Evolutionary conservation across 441 rosid species (phyloP), one percentile per base, ranked within the genome.

Genomic region (Corymbia calophylla): DNA sequence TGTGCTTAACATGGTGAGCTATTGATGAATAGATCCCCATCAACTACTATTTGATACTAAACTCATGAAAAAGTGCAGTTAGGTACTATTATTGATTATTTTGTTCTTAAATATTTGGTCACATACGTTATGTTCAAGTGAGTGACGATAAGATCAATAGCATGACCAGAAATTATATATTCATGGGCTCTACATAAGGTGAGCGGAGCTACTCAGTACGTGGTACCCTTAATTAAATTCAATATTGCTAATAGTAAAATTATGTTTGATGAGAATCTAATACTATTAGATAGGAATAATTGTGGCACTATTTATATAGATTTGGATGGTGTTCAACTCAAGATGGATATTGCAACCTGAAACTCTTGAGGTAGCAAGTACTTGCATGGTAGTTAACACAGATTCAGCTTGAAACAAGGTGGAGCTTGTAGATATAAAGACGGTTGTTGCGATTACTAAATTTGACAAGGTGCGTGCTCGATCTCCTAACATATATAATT

Each of bases 341-440:
- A 21, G 60, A 56, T 56, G 60, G 60, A 21, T n/a, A 56, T 56
- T 56, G 60, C 62, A 56, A 56, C 29, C 29, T 6, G 13, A 23
- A 56, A 4, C 62, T 56, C 62, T 23, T 56, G 62, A 56, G 1
- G 13, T 56, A 9, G 29, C 12, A 4, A 23, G 62, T 23, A 23
- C 29, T 56, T 23, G 62, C 6, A 0, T 6, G 6, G 4, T 39
- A 39, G 6, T 39, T 56, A 58, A 58, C n/a, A 58, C 1, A 58
- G 0, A 58, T 58, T 58, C 0, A 9, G 0, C n/a, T 58, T 1
- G 14, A 25, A 58, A 58, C 5, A 0, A 25, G 64, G 64, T 58
- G 14, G 5, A 25, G 14, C 64, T 58, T 58, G 14, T 1, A 58
- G 7, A 25, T n/a, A 14, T 58, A 58, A 25, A 0, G 6, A n/a